phyloP scores from a whole-genome alignment of 257 asterid species.

The Nicotiana tabacum region DNA sequence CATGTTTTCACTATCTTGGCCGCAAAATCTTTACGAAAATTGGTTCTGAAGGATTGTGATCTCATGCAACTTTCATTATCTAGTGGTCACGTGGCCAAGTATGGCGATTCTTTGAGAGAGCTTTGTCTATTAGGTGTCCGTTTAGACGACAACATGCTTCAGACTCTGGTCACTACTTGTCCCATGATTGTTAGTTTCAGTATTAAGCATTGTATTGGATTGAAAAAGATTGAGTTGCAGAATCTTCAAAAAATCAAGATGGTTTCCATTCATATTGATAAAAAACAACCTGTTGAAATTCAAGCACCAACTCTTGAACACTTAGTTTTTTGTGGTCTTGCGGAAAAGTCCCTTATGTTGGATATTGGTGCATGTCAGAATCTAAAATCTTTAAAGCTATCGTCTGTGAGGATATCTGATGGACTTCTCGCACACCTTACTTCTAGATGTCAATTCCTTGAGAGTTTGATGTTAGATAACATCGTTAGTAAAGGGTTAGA shows the following conservation, averaged over 20 bases:
- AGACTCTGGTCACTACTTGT: background rate
- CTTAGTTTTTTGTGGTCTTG: background rate
- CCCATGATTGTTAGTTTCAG: background rate
- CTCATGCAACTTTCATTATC: background rate
- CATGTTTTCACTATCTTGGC: background rate
- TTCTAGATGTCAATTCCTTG: background rate
- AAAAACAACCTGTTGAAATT: background rate
- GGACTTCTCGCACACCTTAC: background rate
- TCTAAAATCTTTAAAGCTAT: background rate
- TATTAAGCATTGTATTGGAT: background rate
- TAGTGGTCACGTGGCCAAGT: background rate
- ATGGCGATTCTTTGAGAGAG: background rate
- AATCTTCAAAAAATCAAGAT: background rate
- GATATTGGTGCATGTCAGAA: background rate
- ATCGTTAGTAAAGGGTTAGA: background rate
- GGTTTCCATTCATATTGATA: background rate
- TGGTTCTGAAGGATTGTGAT: background rate
- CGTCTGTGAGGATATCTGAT: background rate
- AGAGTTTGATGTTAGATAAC: background rate
- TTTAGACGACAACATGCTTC: background rate
- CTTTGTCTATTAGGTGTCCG: background rate
- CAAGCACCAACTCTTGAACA: background rate
- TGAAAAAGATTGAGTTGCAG: background rate
- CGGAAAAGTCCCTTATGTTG: background rate
- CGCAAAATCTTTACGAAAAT: background rate